A percentile compares a stretch with the other conserved stretches of the same genome.
These are phyloP conservation scores for Paragyromitra xinjiangensis DNA, from an alignment of 495 filamentous ascomycete genomes.

Conservation along the genomic window DNA sequence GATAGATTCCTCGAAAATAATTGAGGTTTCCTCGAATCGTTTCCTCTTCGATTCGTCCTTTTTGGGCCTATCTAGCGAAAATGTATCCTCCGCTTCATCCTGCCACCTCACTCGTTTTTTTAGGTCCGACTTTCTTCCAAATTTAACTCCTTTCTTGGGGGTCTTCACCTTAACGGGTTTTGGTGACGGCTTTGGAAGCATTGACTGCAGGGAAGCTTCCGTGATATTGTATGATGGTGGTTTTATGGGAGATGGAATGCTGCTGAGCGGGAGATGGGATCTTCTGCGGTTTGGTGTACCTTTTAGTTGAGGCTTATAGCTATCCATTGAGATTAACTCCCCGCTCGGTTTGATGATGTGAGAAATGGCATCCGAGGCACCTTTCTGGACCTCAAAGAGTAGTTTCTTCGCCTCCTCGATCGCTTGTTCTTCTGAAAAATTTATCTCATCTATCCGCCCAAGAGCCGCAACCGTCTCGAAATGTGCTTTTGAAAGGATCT, in stretches of 20 bases:
- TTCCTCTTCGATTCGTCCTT: constrained; percentile 66
- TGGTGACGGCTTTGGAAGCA: constrained; percentile 53
- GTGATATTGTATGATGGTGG: constrained; percentile 37
- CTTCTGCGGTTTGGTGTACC: constrained; percentile 48
- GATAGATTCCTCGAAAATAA: constrained; percentile 60
- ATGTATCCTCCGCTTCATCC: constrained; percentile 84
- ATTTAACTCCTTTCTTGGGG: constrained; percentile 72
- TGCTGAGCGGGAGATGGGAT: constrained; percentile 46
- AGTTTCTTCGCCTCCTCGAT: constrained; percentile 80
- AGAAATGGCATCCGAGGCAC: constrained; percentile 73
- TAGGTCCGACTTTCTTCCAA: constrained; percentile 74
- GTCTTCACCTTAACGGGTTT: constrained; percentile 76
- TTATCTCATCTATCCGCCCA: constrained; percentile 71
- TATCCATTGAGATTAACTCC: constrained; percentile 68
- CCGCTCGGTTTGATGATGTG: constrained; percentile 93
- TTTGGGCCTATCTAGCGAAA: constrained; percentile 86
- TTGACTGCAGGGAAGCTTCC: constrained; percentile 34
- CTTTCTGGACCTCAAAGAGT: constrained; percentile 78
- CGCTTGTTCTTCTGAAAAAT: constrained; percentile 82
- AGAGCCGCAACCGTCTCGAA: constrained; percentile 88
- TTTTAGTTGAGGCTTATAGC: constrained; percentile 40
- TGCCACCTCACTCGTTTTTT: constrained; percentile 91
- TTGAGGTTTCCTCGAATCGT: constrained; percentile 67
- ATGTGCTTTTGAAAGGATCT: constrained; percentile 84
- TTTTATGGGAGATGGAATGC: constrained; percentile 58